These are phyloP conservation scores for Monosporascus sp. DNA, from an alignment of 2,329 filamentous ascomycete genomes.

Conservation along the genomic window DNA sequence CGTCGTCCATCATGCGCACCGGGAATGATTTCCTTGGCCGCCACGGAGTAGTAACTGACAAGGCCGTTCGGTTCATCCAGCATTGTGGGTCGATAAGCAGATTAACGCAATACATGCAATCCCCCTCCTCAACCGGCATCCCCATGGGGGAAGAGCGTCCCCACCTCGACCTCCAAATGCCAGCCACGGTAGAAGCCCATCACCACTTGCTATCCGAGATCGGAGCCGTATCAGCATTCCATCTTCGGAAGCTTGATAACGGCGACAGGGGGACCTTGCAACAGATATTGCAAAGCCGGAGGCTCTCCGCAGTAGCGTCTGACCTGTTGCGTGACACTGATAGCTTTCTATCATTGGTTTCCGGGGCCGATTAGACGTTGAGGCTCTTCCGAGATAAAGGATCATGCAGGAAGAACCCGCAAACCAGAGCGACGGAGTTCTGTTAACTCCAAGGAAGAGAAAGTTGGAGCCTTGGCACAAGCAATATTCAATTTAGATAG, in stretches of 20 bases:
- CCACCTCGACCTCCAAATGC: not conserved
- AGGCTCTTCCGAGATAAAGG: not conserved
- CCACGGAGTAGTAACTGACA: not conserved
- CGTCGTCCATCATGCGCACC: not conserved
- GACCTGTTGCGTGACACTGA: not conserved
- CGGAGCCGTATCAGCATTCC: not conserved
- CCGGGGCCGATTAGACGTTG: not conserved
- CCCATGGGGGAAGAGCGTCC: not conserved
- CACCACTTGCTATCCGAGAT: not conserved
- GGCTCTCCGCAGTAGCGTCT: too few relatives aligned
- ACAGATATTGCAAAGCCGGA: not conserved
- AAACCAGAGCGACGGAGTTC: not conserved
- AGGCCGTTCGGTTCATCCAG: not conserved
- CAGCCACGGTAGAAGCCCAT: too few relatives aligned
- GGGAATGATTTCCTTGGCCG: not conserved
- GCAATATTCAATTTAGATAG: not conserved
- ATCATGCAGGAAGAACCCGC: not conserved
- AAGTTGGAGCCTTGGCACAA: not conserved
- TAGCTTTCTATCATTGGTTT: not conserved
- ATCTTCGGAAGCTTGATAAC: not conserved
- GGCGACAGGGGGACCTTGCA: not conserved
- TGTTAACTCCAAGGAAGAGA: not conserved
- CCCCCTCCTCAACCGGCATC: not conserved
- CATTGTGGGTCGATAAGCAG: not conserved
- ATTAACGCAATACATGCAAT: not conserved